These are phyloP conservation scores for Solanum clarkiae DNA, from an alignment of 257 asterid genomes.

Conservation along the genomic window DNA sequence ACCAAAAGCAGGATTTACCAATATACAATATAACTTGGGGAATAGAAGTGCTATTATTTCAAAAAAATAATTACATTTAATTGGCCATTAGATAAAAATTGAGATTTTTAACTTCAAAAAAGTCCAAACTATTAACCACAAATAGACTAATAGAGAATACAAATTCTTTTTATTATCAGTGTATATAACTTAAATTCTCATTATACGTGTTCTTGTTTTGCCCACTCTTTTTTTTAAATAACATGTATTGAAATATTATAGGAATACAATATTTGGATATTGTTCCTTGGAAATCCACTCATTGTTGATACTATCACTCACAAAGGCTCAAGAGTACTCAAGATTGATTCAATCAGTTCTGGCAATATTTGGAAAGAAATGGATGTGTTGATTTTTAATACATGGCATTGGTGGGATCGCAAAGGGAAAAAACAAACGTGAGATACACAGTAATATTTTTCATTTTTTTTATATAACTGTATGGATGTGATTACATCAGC, in stretches of 20 bases:
- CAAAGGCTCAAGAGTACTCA: slow-evolving; percentile 10
- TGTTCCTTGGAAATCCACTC: slow-evolving; percentile 16
- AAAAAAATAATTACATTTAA: neutral
- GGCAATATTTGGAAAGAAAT: slow-evolving; percentile 19
- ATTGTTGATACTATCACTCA: slow-evolving; percentile 18
- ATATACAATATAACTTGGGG: neutral
- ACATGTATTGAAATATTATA: neutral
- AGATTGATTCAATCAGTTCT: slow-evolving; percentile 20
- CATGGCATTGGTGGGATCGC: slow-evolving; percentile 63
- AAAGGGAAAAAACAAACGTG: slow-evolving; percentile 50
- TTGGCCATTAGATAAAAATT: neutral
- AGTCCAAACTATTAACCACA: neutral
- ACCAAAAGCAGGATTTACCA: neutral
- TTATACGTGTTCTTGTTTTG: neutral
- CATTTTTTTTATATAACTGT: neutral
- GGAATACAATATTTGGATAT: slow-evolving; percentile 18
- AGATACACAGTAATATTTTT: neutral
- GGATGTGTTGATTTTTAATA: slow-evolving; percentile 23
- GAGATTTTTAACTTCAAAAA: neutral
- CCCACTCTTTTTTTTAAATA: neutral
- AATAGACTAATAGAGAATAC: neutral
- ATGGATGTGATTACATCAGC: too few species aligned
- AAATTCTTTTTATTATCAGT: fast-evolving
- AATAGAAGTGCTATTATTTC: neutral
- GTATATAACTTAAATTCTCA: neutral